Base-by-base conservation (phyloP, 2,329 filamentous ascomycete genomes). In the Clonostachys solani region DNA sequence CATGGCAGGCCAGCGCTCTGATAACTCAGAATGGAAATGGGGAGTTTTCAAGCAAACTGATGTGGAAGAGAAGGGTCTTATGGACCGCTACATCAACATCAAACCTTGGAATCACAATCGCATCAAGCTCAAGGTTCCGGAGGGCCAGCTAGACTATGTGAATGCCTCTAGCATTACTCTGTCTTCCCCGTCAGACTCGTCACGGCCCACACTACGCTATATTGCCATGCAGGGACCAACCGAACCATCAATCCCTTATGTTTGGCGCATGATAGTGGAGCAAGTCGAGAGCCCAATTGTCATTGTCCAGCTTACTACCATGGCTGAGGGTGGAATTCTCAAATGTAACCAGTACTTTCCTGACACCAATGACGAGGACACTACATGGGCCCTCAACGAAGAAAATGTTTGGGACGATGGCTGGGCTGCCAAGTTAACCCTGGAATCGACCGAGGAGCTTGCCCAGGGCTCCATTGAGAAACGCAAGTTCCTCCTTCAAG, bases 211-310 rank as follows among this genome's bases (percentile, higher is more conserved):
- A 4, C 67, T 78, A 43, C 69, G 78, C 47, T 97, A 95, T 66
- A 96, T 99, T 56, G 94, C 92, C 45, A 96, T 95, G 64, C 90
- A 95, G 69, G 94, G 94, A 1, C 94, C 94, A 6, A 96, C 92
- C 59, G 67, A 76, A 50, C 80, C 81, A 23, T 89, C 87, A 15
- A 77, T 86, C 47, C 81, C 84, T 54, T 90, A 95, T 60, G 88
- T 95, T 54, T 99, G 92, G 89, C 89, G 94, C 60, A 99, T 99
- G 94, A 75, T 96, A 35, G 88, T 89, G 63, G 85, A 95, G 59
- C 89, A 95, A 65, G 66, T 78, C 45, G 60, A 71, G 23, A 83
- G 84, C 42, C 82, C 86, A 3, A 90, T 83, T 2, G 89, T 97
- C 48, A 86, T 97, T 46, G 85, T 97, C 48, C 96, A 97, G 89